These are phyloP conservation scores for Rhizophora mangle DNA, from an alignment of 345 rosid genomes.

Conservation along the genomic window DNA sequence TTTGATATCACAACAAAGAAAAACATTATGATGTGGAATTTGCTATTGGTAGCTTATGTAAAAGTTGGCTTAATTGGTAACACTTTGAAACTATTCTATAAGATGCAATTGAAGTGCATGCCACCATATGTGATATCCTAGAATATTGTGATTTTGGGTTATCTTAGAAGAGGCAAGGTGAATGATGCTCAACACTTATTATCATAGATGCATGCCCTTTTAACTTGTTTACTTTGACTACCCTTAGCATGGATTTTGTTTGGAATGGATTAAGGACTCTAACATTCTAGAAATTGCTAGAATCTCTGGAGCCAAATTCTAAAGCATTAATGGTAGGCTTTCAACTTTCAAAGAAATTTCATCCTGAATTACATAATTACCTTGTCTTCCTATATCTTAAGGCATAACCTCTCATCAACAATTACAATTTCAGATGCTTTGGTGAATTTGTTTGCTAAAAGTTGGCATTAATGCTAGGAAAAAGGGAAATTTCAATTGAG, in stretches of 20 bases:
- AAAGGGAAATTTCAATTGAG: too few relatives aligned
- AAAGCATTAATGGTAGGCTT: slow-evolving; percentile 44
- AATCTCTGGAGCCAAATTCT: slow-evolving; percentile 47
- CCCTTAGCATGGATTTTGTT: slow-evolving; percentile 28
- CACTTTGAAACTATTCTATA: slow-evolving; percentile 61
- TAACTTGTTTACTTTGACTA: slow-evolving; percentile 50
- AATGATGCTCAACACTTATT: slow-evolving; percentile 59
- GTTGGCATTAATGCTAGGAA: too few relatives aligned
- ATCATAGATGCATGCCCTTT: slow-evolving; percentile 55
- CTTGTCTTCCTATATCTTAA: slow-evolving; percentile 36
- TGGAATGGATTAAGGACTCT: too few relatives aligned
- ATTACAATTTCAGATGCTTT: too few relatives aligned
- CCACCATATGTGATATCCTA: slow-evolving; percentile 60
- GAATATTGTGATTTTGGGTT: slow-evolving; percentile 60
- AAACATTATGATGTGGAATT: slow-evolving; percentile 65
- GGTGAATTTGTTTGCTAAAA: too few relatives aligned
- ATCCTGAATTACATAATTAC: slow-evolving; percentile 46
- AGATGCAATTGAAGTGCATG: slow-evolving; percentile 68
- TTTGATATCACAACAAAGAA: slow-evolving; percentile 43
- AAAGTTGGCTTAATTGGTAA: slow-evolving; percentile 50
- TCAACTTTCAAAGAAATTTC: slow-evolving; percentile 44
- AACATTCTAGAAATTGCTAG: slow-evolving; percentile 26
- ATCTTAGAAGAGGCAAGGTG: slow-evolving; percentile 47
- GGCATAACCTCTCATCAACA: too few relatives aligned
- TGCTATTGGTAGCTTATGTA: slow-evolving; percentile 23